Base-by-base conservation (phyloP, 345 rosid genomes). In the Pistacia vera region DNA sequence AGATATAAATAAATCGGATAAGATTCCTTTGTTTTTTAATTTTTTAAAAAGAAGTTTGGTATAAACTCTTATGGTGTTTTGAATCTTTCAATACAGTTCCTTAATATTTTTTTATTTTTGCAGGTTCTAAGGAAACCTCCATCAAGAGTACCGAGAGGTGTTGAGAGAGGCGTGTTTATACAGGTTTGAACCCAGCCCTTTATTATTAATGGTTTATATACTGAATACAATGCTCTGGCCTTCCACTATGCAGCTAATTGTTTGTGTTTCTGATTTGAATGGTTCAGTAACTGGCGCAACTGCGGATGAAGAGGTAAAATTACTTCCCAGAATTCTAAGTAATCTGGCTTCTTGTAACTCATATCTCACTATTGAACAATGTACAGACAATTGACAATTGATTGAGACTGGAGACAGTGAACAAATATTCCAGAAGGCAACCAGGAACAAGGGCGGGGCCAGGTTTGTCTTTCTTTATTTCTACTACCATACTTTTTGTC, bases 101-200 rank as follows among this genome's bases (percentile, higher is more conserved):
- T 64, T 48, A 74, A 52, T 38, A 61, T 57, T 16, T 25, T 25
- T 25, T 25, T 25, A n/a, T n/a, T 25, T 79, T 71, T 83, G 77
- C 88, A 96, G 99, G 80, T 78, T 79, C 87, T 93, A 18, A 90
- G 97, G 97, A 93, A 78, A 90, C 59, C 79, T 96, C 83, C 98
- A 93, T 69, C 94, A 92, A 88, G 99, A 93, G 84, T 92, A 96
- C 77, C 90, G 99, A 63, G 98, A 93, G 66, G 95, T 96, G 95
- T 96, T 44, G 98, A 96, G 84, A n/a, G n/a, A 87, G 99, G 80
- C 95, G 98, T 80, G 95, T 96, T 78, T 96, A 84, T 82, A 92
- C 99, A 87, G 99, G 99, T 96, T 83, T 77, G 84, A 71, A 62
- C 70, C 68, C 59, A 60, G 60, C 18, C 68, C 16, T 80, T 51